These are phyloP conservation scores for Nitzschia putrida DNA, from an alignment of 108 stramenopile genomes.

Conservation along the genomic window DNA sequence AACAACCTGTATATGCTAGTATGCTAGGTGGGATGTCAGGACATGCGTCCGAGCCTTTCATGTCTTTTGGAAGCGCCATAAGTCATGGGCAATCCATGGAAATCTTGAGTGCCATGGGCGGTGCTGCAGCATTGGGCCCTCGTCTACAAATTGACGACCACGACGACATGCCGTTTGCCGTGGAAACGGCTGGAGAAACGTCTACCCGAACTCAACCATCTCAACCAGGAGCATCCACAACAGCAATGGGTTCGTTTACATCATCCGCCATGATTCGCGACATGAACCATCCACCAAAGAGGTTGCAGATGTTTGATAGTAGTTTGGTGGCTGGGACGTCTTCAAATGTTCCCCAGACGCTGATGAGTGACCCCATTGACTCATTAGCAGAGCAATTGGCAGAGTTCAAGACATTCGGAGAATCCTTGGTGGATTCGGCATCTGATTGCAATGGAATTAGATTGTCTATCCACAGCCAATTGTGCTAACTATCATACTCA, in stretches of 20 bases:
- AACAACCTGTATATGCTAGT: constrained; percentile 17
- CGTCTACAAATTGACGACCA: constrained; percentile 12
- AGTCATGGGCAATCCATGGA: neutral
- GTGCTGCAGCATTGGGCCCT: neutral
- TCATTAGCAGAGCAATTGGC: constrained; percentile 49
- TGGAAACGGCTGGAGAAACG: constrained; percentile 21
- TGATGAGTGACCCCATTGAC: neutral
- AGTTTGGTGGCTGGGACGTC: neutral
- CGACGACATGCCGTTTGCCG: constrained; percentile 69
- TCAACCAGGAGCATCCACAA: neutral
- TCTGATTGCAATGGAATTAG: no score
- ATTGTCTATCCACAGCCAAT: no score
- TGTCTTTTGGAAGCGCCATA: neutral
- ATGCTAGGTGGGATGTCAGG: constrained; percentile 9
- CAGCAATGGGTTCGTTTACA: neutral
- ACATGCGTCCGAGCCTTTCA: neutral
- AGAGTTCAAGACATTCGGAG: constrained; percentile 55
- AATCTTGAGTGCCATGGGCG: neutral
- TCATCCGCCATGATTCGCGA: constrained; percentile 31
- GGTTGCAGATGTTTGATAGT: constrained; percentile 47
- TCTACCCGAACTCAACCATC: neutral
- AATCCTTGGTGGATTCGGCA: constrained; percentile 17
- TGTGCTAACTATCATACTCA: no score
- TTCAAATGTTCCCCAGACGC: neutral
- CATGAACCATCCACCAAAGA: constrained; percentile 17